Percentiles rank a stretch among this genome's conserved stretches.
Conservation (phyloP, 352 stramenopile genomes). For the Peronosclerospora sorghi region DNA sequence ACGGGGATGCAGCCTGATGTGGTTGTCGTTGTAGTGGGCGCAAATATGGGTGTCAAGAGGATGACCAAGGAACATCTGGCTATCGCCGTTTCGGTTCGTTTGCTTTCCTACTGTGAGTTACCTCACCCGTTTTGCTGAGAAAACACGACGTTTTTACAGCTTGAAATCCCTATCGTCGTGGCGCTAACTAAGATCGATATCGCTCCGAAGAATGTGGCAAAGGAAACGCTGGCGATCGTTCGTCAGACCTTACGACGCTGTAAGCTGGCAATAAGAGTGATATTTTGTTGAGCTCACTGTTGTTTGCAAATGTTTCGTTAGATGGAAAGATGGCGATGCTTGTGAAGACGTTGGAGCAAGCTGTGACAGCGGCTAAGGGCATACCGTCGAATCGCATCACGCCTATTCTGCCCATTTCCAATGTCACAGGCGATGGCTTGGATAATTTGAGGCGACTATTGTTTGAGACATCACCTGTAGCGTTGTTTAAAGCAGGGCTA, state of each 20-base stretch:
- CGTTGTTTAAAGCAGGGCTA: conserved; percentile 65
- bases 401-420: conserved; percentile 95
- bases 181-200: conserved; percentile 93
- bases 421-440: conserved; percentile 93
- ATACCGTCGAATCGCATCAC: conserved; percentile 89
- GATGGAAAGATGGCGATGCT: conserved; percentile 90
- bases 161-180: conserved; percentile 90
- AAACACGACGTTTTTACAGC: no score
- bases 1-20: conserved; percentile 95
- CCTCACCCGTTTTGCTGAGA: no score
- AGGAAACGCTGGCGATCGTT: conserved; percentile 86
- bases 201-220: conserved; percentile 85
- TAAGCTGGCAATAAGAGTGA: conserved; percentile 8
- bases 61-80: conserved; percentile 92
- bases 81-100: conserved; percentile 78
- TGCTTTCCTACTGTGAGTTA: neutral
- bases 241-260: conserved; percentile 79
- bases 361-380: conserved; percentile 77
- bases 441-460: conserved; percentile 67
- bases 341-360: conserved; percentile 82
- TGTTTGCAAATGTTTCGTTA: no score
- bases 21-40: conserved; percentile 88
- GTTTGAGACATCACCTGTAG: conserved; percentile 49
- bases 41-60: conserved; percentile 91
- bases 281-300: no score